These are phyloP conservation scores for Metarhizium brunneum DNA, from an alignment of 2,329 filamentous ascomycete genomes.

Conservation along the genomic window DNA sequence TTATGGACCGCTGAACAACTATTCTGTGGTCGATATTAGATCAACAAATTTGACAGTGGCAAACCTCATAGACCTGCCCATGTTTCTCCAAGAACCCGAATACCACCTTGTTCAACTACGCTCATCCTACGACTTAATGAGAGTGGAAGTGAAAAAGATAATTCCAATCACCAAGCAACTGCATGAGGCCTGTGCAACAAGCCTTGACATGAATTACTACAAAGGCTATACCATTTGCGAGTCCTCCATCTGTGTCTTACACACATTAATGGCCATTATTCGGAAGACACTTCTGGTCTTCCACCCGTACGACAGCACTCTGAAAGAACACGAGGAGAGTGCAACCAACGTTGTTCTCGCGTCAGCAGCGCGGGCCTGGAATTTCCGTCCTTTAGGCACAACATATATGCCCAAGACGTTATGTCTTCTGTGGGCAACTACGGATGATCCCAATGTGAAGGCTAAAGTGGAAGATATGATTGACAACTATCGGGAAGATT, in stretches of 20 bases:
- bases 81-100: conserved; percentile 4
- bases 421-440: conserved; percentile 5
- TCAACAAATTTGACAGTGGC: conserved; percentile 5
- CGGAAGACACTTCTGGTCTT: conserved; percentile 4
- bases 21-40: conserved; percentile 6
- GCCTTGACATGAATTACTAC: conserved; percentile 3
- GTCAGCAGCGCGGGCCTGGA: conserved; percentile 4
- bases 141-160: conserved; percentile 1
- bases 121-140: conserved; percentile 5
- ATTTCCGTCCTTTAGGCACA: conserved; percentile 5
- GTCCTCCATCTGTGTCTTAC: conserved; percentile 4
- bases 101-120: conserved; percentile 2
- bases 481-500: conserved; percentile 3
- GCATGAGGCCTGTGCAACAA: conserved; percentile 1
- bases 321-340: not conserved
- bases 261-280: conserved; percentile 5
- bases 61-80: conserved; percentile 3
- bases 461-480: conserved; percentile 4
- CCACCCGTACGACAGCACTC: not conserved
- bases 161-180: not conserved
- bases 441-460: conserved; percentile 1
- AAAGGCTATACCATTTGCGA: conserved; percentile 6
- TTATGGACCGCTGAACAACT: conserved; percentile 6
- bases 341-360: conserved; percentile 1
- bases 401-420: conserved; percentile 6